These are phyloP conservation scores for Macrolepiota dolichaula DNA, from an alignment of 768 basidiomycete species.

Conservation along the genomic window DNA sequence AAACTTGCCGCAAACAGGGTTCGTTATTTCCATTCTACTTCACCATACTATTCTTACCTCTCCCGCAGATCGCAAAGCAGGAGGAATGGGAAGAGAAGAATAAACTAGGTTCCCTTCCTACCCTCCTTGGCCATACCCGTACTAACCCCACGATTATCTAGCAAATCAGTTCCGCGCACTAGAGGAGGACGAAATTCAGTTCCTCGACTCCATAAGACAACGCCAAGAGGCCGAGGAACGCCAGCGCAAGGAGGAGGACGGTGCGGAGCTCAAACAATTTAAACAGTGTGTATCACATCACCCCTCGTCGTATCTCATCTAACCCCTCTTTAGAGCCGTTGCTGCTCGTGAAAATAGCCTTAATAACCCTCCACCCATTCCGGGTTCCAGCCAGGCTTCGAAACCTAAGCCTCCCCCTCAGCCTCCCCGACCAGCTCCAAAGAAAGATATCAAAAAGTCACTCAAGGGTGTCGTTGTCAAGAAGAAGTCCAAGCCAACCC, in stretches of 20 bases:
- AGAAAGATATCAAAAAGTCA: conserved; percentile 63
- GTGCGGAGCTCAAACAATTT: conserved; percentile 75
- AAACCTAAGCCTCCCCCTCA: conserved; percentile 30
- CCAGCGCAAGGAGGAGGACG: conserved; percentile 68
- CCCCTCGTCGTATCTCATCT: conserved; percentile 5
- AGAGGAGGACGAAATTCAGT: conserved; percentile 89
- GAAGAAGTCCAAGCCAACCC: conserved; percentile 55
- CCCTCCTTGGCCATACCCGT: conserved; percentile 13
- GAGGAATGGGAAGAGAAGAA: conserved; percentile 93
- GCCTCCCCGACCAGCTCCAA: conserved; percentile 30
- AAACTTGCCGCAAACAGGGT: conserved; percentile 91
- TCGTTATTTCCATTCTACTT: conserved; percentile 19
- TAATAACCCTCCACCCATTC: conserved; percentile 40
- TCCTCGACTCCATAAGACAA: conserved; percentile 79
- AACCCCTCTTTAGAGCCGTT: conserved; percentile 41
- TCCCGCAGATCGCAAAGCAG: conserved; percentile 72
- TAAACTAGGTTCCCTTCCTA: conserved; percentile 49
- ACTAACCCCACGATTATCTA: conserved; percentile 21
- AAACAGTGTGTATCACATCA: conserved; percentile 53
- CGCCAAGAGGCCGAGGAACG: conserved; percentile 75
- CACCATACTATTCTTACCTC: not conserved
- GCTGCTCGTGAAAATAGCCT: conserved; percentile 62
- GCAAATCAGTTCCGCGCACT: conserved; percentile 88
- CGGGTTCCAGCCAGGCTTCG: conserved; percentile 24
- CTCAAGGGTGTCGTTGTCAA: conserved; percentile 82